Base-by-base conservation (phyloP, 2,329 filamentous ascomycete species). In the Zymoseptoria pseudotritici region DNA sequence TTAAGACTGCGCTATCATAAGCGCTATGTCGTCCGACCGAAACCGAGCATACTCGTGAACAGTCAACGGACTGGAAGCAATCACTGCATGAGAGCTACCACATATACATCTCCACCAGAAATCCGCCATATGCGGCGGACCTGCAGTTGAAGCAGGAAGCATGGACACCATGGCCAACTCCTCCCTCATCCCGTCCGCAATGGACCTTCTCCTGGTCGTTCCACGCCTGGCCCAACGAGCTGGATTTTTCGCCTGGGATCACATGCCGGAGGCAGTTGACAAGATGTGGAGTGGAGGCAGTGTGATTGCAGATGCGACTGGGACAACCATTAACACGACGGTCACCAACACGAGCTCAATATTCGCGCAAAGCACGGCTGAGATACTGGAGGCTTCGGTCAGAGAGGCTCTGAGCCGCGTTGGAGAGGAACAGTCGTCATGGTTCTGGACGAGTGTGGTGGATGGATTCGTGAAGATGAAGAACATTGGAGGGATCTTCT, bases 401-500 rank as follows among this genome's bases (percentile, higher is more conserved):
- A 61, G 59, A 50, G 67, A 69, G 54, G 64, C 67, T 8, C 71
- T 64, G 62, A 62, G 53, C 36, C 63, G 68, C 26, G 64, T 59
- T 31, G 64, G 61, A 21, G 66, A 66, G 31, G 68, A 69, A 31
- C 60, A 60, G 8, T 54, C 60, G 20, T 63, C 67, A 10, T 69
- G 68, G 5, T 54, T 71, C 17, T 65, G 70, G 42, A 68, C 67
- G 53, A 63, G 67, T 57, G 58, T 72, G 8, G 54, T 66, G 52
- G 62, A 67, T 24, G 63, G 58, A 5, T 58, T 72, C 55, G 67
- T 61, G 4, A 69, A 63, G 60, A 54, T 73, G 51, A 72, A 87
- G 70, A 91, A 89, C 51, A 80, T 97, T 51, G 89, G 90, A 52
- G 91, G 90, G 62, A 85, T 97, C 60, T 92, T 97, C 75, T 89